These are phyloP conservation scores for Aegilops umbellulata DNA, from an alignment of 176 grass and related monocot species.

Conservation along the genomic window DNA sequence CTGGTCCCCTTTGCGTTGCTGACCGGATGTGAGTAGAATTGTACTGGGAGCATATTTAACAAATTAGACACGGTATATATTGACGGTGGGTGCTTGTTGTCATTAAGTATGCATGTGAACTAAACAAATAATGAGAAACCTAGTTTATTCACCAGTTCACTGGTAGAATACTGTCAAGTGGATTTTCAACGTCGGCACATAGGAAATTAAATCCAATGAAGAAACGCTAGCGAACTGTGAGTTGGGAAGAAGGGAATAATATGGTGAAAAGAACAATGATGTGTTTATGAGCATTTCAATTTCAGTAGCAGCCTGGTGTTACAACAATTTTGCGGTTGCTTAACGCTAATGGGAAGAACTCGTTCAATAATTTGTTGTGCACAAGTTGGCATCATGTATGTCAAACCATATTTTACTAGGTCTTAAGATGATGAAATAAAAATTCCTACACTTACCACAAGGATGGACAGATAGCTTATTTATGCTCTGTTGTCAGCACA, in stretches of 20 bases:
- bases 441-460: neutral
- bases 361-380: neutral
- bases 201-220: neutral
- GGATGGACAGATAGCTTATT: neutral
- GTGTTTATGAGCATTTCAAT: neutral
- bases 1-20: neutral
- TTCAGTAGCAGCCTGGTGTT: neutral
- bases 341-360: neutral
- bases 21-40: neutral
- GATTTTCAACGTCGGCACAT: neutral
- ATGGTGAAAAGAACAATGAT: neutral
- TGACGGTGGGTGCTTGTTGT: neutral
- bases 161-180: neutral
- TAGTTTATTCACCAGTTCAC: neutral
- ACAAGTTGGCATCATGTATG: neutral
- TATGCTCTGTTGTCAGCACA: neutral
- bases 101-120: neutral
- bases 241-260: neutral
- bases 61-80: neutral
- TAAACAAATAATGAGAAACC: neutral
- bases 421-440: neutral
- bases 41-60: neutral
- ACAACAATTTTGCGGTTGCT: neutral
- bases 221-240: neutral
- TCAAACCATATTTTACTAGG: neutral